phyloP scores from a whole-genome alignment of 139 green algal genomes.

The Auxenochlorella pyrenoidosa region DNA sequence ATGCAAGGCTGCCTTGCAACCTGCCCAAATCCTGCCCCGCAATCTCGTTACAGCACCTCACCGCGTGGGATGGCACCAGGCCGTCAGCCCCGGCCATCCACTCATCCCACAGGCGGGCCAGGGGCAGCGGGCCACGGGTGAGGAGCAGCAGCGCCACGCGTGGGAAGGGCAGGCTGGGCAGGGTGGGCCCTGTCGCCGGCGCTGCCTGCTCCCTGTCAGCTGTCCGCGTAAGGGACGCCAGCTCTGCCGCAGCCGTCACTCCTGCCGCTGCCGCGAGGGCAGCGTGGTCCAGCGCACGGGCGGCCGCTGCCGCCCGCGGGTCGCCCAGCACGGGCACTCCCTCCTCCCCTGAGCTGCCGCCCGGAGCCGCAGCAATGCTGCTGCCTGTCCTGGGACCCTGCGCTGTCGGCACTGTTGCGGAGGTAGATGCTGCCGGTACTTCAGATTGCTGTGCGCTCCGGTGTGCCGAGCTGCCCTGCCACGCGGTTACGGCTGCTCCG shows the following conservation, averaged over 20 bases:
- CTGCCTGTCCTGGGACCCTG: neutral
- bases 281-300: neutral
- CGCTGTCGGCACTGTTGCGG: no score
- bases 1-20: no score
- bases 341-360: neutral
- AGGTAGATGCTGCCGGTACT: no score
- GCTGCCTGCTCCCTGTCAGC: neutral
- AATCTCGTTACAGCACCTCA: no score
- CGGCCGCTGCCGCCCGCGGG: no score
- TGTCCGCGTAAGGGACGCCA: neutral
- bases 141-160: slow-evolving; percentile 59
- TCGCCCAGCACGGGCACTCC: no score
- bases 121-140: slow-evolving; percentile 27
- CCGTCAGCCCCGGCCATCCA: slow-evolving; percentile 30
- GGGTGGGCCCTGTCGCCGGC: neutral
- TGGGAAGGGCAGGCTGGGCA: slow-evolving; percentile 10
- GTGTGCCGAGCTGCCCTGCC: no score
- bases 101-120: slow-evolving; percentile 28
- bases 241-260: neutral
- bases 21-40: no score
- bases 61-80: slow-evolving; percentile 5
- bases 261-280: neutral
- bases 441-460: no score
- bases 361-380: neutral
- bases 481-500: no score